Evolutionary conservation across 441 rosid genomes (phyloP).

Genomic region (Populus hybrid): DNA sequence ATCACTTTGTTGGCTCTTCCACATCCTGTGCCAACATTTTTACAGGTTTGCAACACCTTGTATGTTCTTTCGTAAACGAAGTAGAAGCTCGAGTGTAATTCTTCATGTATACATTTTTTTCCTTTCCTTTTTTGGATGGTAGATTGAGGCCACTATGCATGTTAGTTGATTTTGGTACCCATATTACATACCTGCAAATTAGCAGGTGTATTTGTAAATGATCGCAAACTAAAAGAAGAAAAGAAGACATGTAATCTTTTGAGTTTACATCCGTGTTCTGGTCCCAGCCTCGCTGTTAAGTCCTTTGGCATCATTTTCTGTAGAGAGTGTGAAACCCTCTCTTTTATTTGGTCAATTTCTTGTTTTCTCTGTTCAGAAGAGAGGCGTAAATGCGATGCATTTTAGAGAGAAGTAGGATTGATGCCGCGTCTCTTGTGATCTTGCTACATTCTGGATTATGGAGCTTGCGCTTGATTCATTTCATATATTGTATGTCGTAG

Average conservation of each 20-base stretch:
- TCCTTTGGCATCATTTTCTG: not conserved
- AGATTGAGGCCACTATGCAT: slow-evolving; percentile 20
- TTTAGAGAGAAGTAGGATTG: not conserved
- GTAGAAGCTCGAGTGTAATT: slow-evolving; percentile 23
- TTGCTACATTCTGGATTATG: not conserved
- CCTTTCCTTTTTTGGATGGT: slow-evolving; percentile 1
- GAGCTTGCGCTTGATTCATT: not conserved
- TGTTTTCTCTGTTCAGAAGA: not conserved
- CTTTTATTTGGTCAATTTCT: not conserved
- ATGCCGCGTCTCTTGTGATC: not conserved
- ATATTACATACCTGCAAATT: slow-evolving; percentile 15
- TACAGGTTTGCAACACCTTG: slow-evolving; percentile 29
- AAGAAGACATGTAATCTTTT: not conserved
- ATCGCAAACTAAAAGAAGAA: slow-evolving; percentile 7
- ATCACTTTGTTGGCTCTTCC: slow-evolving; percentile 11
- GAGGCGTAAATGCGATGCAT: not conserved
- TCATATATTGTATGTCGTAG: not conserved
- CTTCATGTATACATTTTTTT: slow-evolving; percentile 34
- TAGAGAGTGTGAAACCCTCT: not conserved
- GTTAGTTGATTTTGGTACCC: slow-evolving; percentile 11
- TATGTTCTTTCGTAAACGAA: slow-evolving; percentile 17
- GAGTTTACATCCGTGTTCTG: not conserved
- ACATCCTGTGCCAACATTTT: slow-evolving; percentile 16
- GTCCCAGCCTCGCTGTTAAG: not conserved
- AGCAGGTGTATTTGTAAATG: slow-evolving; percentile 40